Conservation (phyloP, 306 rosid species). For the Acacia confusa region DNA sequence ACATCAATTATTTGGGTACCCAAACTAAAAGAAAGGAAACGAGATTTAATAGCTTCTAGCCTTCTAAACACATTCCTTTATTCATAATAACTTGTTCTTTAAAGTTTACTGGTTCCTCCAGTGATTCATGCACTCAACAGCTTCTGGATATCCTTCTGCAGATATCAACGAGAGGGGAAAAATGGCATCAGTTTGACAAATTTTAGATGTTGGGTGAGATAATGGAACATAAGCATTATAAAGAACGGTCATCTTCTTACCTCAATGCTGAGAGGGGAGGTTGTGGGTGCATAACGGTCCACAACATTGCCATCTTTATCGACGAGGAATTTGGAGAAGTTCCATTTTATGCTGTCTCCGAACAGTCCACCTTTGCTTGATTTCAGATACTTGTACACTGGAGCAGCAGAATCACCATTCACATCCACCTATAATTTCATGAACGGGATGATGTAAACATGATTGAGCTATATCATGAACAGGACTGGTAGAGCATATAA, state of each 20-base stretch:
- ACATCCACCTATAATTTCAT: slow-evolving; percentile 60
- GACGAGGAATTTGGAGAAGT: slow-evolving; percentile 88
- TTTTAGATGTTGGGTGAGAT: neutral
- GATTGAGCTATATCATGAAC: neutral
- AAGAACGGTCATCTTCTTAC: slow-evolving; percentile 32
- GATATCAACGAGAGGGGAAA: neutral
- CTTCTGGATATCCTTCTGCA: slow-evolving; percentile 65
- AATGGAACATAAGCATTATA: neutral
- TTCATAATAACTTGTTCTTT: slow-evolving; percentile 25
- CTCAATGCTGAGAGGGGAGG: slow-evolving; percentile 94
- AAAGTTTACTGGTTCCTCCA: neutral
- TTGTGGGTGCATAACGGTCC: slow-evolving; percentile 95
- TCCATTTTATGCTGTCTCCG: slow-evolving; percentile 87
- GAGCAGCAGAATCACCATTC: slow-evolving; percentile 69
- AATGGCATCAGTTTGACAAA: neutral
- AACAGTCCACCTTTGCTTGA: slow-evolving; percentile 93
- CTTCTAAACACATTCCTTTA: slow-evolving; percentile 35
- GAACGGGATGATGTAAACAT: slow-evolving; percentile 1
- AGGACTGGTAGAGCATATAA: neutral
- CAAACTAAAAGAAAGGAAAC: slow-evolving; percentile 1
- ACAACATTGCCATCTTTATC: slow-evolving; percentile 87
- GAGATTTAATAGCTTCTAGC: slow-evolving; percentile 25
- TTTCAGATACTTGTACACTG: slow-evolving; percentile 79
- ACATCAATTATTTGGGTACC: slow-evolving; percentile 11
- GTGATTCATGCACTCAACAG: slow-evolving; percentile 43